These are phyloP conservation scores for Aspergillus sp. DNA, from an alignment of 2,329 filamentous ascomycete species.

Conservation along the genomic window DNA sequence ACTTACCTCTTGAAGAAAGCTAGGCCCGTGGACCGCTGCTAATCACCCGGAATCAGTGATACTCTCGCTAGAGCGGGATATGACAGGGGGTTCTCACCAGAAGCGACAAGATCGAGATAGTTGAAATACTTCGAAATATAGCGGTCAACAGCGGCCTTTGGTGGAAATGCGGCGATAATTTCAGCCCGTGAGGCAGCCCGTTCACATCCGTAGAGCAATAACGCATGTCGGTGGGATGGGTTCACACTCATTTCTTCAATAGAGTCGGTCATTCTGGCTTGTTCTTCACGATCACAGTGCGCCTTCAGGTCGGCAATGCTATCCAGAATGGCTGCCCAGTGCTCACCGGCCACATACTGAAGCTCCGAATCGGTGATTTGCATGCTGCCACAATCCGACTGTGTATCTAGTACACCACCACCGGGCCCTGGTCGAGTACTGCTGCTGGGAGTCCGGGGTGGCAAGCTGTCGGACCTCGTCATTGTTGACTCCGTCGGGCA, in stretches of 20 bases:
- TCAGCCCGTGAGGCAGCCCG: slow-evolving; percentile 19
- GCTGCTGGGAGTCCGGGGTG: background rate
- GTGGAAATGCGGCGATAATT: slow-evolving; percentile 27
- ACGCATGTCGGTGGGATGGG: background rate
- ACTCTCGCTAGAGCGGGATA: no score
- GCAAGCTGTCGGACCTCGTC: background rate
- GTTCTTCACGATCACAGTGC: slow-evolving; percentile 25
- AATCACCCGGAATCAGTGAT: background rate
- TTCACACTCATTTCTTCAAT: slow-evolving; percentile 3
- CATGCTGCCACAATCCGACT: slow-evolving; percentile 26
- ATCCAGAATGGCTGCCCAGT: slow-evolving; percentile 32
- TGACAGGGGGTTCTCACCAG: slow-evolving; percentile 10
- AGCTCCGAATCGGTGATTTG: slow-evolving; percentile 21
- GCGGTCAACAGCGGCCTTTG: slow-evolving; percentile 26
- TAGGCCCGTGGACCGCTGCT: slow-evolving; percentile 30
- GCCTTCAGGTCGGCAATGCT: slow-evolving; percentile 30
- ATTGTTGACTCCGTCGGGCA: slow-evolving; percentile 21
- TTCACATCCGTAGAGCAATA: slow-evolving; percentile 20
- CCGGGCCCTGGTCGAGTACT: background rate
- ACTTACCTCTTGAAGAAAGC: slow-evolving; percentile 35
- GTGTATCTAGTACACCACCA: background rate
- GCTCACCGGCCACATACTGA: slow-evolving; percentile 29
- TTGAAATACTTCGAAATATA: slow-evolving; percentile 33
- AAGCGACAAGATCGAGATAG: slow-evolving; percentile 24
- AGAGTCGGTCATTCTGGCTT: slow-evolving; percentile 14